phyloP scores from a whole-genome alignment of 139 green algal genomes.

The Eudorina sp. region DNA sequence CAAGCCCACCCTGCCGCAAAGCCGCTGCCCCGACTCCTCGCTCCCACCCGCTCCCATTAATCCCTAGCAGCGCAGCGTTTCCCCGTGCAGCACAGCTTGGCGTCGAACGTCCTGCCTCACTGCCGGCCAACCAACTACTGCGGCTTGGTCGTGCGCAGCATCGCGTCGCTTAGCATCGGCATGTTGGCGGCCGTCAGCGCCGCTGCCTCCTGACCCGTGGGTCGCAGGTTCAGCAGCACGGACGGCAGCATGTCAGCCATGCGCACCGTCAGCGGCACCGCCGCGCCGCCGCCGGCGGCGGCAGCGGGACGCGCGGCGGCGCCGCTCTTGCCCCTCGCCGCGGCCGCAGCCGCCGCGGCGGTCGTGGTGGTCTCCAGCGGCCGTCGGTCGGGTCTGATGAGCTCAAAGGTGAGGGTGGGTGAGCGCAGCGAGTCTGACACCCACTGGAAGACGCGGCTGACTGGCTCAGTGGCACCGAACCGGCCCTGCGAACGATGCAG shows the following conservation, averaged over 20 bases:
- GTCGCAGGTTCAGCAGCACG: constrained; percentile 15
- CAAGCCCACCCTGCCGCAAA: too few species aligned
- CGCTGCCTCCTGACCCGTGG: constrained; percentile 15
- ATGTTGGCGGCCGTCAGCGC: not conserved
- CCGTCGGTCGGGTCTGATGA: constrained; percentile 70
- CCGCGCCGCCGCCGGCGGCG: not conserved
- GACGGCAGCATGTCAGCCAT: constrained; percentile 11
- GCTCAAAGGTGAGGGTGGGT: constrained; percentile 68
- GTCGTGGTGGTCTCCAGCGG: constrained; percentile 34
- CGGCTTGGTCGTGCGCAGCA: constrained; percentile 8
- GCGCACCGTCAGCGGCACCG: constrained; percentile 1
- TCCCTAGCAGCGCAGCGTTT: too few species aligned
- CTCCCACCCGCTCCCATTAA: too few species aligned
- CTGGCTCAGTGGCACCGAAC: constrained; percentile 73
- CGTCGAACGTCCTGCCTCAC: too few species aligned
- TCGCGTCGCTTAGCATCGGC: constrained; percentile 22
- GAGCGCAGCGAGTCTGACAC: constrained; percentile 67
- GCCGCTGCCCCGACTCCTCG: too few species aligned
- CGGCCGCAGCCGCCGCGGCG: not conserved
- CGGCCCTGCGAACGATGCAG: constrained; percentile 61
- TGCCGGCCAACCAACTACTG: too few species aligned
- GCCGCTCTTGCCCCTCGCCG: not conserved
- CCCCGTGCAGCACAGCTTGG: too few species aligned
- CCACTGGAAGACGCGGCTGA: constrained; percentile 78
- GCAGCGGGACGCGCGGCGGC: not conserved